Evolutionary conservation across 495 filamentous ascomycete genomes (phyloP), one percentile per base, ranked within the genome.

Genomic region (Penicillium simplicissimum): DNA sequence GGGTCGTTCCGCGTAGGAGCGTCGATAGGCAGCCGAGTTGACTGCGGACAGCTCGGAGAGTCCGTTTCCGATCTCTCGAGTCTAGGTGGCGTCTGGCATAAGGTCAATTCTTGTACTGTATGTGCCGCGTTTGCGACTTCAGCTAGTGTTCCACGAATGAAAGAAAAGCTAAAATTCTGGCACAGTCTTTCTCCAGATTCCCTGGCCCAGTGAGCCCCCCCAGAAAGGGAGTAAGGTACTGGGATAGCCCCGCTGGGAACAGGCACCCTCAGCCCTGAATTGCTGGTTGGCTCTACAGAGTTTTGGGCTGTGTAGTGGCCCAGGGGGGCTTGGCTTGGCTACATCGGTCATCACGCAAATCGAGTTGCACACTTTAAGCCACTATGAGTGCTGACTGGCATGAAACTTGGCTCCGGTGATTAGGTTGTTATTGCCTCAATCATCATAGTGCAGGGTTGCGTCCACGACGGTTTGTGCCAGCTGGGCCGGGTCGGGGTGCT

Each of bases 1-100:
- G 54, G 59, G 59, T 71, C 56, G 59, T 65, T 67, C 66, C 63
- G 45, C 54, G 63, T 62, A 54, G 62, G 60, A 71, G 35, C 55
- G 52, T 45, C 21, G 49, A 52, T 65, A 11, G 57, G 55, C 57
- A 55, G 42, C 57, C 59, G 59, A 63, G 57, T 54, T 52, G 49
- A 42, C 36, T 49, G 2, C 61, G 57, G 58, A 63, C 31, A 55
- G 37, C 36, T 25, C 7, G 51, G 48, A 52, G 48, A 31, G 48
- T 17, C 19, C 42, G 42, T 61, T 34, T 57, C 40, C 58, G 65
- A 68, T 64, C 56, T 64, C 52, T 0, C 3, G 28, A 31, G 28
- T 31, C 28, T 48, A 23, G 36, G 33, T 23, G 21, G 38, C 31
- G 40, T 28, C 47, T 33, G 51, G 56, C 35, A 59, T 33, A 45